These are phyloP conservation scores for Cubamyces lactineus DNA, from an alignment of 768 basidiomycete genomes.

Conservation along the genomic window DNA sequence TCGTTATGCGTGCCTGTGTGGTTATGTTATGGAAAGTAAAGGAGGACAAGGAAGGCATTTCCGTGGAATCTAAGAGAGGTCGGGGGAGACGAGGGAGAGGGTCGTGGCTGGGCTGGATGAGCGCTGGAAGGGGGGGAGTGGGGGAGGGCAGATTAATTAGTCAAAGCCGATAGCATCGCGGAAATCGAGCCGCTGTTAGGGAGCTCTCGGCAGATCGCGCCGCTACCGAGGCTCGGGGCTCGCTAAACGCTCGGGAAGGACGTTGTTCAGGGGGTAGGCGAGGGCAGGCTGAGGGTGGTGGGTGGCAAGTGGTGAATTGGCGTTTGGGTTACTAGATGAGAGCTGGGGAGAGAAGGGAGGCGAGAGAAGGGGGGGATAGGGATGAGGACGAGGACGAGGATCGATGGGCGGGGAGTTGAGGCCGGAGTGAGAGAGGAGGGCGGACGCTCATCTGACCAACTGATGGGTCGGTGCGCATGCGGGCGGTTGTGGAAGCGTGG, in stretches of 20 bases:
- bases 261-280: no score
- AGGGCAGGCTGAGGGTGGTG: no score
- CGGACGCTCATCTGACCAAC: slow-evolving; percentile 24
- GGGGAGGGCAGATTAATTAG: slow-evolving; percentile 7
- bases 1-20: not conserved
- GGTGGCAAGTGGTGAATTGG: no score
- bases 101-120: not conserved
- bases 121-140: not conserved
- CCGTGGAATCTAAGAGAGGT: not conserved
- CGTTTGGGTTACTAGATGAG: no score
- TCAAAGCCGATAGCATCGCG: slow-evolving; percentile 21
- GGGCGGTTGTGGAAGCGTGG: slow-evolving; percentile 8
- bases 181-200: slow-evolving; percentile 18
- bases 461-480: slow-evolving; percentile 24
- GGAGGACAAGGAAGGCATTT: not conserved
- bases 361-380: not conserved
- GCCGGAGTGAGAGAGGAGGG: slow-evolving; percentile 34
- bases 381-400: not conserved
- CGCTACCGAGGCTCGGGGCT: slow-evolving; percentile 17
- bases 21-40: not conserved
- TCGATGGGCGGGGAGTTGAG: slow-evolving; percentile 29
- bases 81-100: not conserved
- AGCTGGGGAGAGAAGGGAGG: not conserved
- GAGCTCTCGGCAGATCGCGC: slow-evolving; percentile 22
- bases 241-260: not conserved